Evolutionary conservation across 331 rosid genomes (phyloP), one percentile per base, ranked within the genome.

Genomic region (Quercus tomentella): DNA sequence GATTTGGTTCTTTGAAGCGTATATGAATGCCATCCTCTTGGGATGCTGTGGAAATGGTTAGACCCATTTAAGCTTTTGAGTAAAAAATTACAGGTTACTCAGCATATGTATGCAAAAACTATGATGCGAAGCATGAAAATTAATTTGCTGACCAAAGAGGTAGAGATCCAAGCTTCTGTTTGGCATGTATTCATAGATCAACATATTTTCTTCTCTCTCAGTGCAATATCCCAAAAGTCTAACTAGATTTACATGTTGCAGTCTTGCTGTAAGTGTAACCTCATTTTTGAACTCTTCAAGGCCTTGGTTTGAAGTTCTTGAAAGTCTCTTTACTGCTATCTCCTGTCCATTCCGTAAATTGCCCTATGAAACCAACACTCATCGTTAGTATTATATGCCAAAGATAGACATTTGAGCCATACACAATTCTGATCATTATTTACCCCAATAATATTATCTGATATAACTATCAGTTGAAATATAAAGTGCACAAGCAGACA

Each of bases 191-290:
- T 86, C 83, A 3, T 87, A 81, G 54, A 84, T 49, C 79, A 87
- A 30, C 83, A 84, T 82, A 35, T 81, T 63, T 56, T 87, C 84
- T 20, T 82, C 83, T 20, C 56, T 82, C 20, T 73, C 76, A 57
- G 56, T 77, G 80, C 72, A 88, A 70, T 66, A 88, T 69, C 91
- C 87, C 81, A 85, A 15, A 25, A 88, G 72, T 79, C 82, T 31
- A 21, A 80, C 88, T 10, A 82, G 89, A 75, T 85, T 85, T 54
- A 87, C 85, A 45, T 87, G 91, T 3, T 87, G 89, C 8, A 85
- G 67, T 23, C 79, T 80, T 75, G 87, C 87, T 3, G 85, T 82
- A 9, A 85, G 88, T 0, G 81, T 55, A 45, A 85, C 82, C 67
- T 85, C 91, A 68, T 80, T 87, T 58, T 61, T 56, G 22, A 87